Conservation (phyloP, 139 green algal genomes). For the Auxenochlorella pyrenoidosa region DNA sequence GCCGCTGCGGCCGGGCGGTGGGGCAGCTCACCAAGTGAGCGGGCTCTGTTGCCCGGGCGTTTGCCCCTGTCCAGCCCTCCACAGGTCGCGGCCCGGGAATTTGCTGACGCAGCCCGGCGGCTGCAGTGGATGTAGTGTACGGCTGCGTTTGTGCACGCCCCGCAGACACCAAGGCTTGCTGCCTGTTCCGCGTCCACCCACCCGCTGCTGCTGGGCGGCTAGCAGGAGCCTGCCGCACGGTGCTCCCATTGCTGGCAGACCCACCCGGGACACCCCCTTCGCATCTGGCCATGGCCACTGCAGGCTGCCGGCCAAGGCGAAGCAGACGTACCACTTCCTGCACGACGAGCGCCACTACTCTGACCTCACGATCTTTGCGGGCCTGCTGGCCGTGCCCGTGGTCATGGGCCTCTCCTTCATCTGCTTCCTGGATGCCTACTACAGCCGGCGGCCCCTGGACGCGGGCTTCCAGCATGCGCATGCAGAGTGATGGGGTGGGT, state of each 20-base stretch:
- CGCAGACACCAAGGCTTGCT: not conserved
- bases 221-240: too few relatives aligned
- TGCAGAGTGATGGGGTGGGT: not conserved
- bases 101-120: not conserved
- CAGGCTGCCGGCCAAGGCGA: slow-evolving; percentile 13
- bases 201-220: too few relatives aligned
- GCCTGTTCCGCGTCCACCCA: not conserved
- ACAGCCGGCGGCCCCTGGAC: slow-evolving; percentile 2
- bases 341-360: slow-evolving; percentile 36
- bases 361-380: slow-evolving; percentile 38
- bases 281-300: too few relatives aligned
- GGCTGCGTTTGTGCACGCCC: not conserved
- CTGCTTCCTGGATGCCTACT: slow-evolving; percentile 32
- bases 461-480: not conserved
- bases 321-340: not conserved
- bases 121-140: not conserved
- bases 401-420: slow-evolving; percentile 35
- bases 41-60: not conserved
- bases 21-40: slow-evolving; percentile 31
- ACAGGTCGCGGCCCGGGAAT: too few relatives aligned
- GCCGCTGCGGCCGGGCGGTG: slow-evolving; percentile 22
- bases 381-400: slow-evolving; percentile 38
- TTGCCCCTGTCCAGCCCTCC: too few relatives aligned
- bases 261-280: too few relatives aligned
- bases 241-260: too few relatives aligned